Evolutionary conservation across 2,329 filamentous ascomycete genomes (phyloP), one percentile per base, ranked within the genome.

Genomic region (Microcera coccophila): DNA sequence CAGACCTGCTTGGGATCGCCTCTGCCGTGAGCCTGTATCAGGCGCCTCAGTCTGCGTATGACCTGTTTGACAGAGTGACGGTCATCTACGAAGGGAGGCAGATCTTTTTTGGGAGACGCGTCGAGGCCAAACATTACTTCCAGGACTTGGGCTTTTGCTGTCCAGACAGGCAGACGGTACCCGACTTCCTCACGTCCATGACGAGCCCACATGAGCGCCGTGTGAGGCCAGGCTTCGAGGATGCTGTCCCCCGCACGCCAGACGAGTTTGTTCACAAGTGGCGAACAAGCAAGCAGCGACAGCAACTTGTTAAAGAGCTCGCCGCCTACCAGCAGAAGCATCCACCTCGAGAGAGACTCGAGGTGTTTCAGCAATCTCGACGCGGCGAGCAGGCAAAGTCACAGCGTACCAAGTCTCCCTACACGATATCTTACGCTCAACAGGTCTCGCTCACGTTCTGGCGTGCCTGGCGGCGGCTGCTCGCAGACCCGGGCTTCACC

Each of bases 111-210:
- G 11, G 21, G n/a, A 34, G 22, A 32, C 11, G 29, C 20, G 19
- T 39, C 11, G 8, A 39, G 14, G 10, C 39, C 3, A 14, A 34
- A 3, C 21, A 7, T 21, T 85, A 81, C 58, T 85, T 86, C 53
- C 66, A 78, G 44, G 63, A 71, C 14, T n/a, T 52, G 2, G 49
- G 49, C 3, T 52, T 49, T n/a, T 28, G 41, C 4, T 49, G 47
- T 26, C 45, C 48, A 1, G 37, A 45, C 10, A 36, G 43, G 15
- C 45, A 50, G 24, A 48, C 48, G 3, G 50, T 47, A 3, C 28
- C 50, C n/a, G 50, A 53, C 33, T 53, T 53, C 28, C 45, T 53
- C 12, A 53, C 50, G 7, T 72, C 71, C 1, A 67, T 76, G 17
- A 74, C 72, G 1, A 62, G 54, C 18, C 55, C 59, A 1, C 46